These are phyloP conservation scores for Phialophora macrospora DNA, from an alignment of 2,329 filamentous ascomycete genomes.

Conservation along the genomic window DNA sequence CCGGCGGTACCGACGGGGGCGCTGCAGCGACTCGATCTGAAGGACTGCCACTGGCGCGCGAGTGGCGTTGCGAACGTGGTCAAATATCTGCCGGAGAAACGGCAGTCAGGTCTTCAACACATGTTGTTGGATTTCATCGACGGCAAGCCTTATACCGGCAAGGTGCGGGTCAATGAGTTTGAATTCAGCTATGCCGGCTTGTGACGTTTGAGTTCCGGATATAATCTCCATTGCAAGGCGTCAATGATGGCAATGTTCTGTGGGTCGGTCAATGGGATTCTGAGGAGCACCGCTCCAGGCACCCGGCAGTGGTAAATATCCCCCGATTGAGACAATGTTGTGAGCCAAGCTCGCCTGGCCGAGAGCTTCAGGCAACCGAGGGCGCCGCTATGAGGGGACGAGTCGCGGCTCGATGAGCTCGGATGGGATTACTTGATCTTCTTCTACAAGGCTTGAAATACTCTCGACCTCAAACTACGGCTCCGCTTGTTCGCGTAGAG, in stretches of 20 bases:
- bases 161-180: constrained; percentile 25
- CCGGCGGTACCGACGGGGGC: constrained; percentile 1
- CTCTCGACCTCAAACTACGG: too few relatives aligned
- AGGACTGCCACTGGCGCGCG: constrained; percentile 27
- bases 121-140: constrained; percentile 23
- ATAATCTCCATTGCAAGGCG: not conserved
- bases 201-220: not conserved
- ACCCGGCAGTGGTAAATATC: too few relatives aligned
- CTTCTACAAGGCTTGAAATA: too few relatives aligned
- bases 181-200: constrained; percentile 25
- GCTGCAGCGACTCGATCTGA: constrained; percentile 19
- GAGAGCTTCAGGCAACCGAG: too few relatives aligned
- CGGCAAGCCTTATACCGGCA: constrained; percentile 24
- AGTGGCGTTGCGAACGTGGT: constrained; percentile 28
- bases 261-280: too few relatives aligned
- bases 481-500: too few relatives aligned
- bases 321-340: too few relatives aligned
- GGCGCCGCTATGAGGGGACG: too few relatives aligned
- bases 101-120: constrained; percentile 19
- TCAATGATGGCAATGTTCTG: not conserved
- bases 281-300: too few relatives aligned
- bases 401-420: too few relatives aligned
- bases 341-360: too few relatives aligned
- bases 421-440: too few relatives aligned
- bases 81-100: constrained; percentile 26